phyloP scores from a whole-genome alignment of 2,329 filamentous ascomycete species.

The Botrytis aclada region DNA sequence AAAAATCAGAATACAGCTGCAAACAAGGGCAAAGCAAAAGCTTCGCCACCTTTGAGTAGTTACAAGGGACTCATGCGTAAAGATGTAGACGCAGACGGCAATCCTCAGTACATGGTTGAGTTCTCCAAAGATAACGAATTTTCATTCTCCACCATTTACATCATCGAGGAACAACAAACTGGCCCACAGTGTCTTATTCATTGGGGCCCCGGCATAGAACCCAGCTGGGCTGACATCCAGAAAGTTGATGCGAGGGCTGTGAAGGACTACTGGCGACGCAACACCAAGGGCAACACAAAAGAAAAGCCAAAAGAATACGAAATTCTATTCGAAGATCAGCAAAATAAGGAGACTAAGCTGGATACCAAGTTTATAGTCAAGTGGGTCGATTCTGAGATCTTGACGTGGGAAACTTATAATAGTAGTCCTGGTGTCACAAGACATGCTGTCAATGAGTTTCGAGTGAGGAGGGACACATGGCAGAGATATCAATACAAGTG shows the following conservation, averaged over 20 bases:
- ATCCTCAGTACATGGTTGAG: neutral
- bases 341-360: neutral
- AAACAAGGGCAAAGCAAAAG: neutral
- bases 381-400: neutral
- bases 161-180: neutral
- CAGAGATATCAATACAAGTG: neutral
- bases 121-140: neutral
- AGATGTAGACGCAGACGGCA: neutral
- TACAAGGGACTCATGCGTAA: neutral
- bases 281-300: neutral
- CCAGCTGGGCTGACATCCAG: neutral
- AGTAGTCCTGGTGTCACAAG: neutral
- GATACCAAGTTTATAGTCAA: neutral
- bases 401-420: neutral
- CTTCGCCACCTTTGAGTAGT: accelerated
- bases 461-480: neutral
- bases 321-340: neutral
- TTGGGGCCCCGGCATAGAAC: neutral
- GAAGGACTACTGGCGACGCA: neutral
- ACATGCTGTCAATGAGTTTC: neutral
- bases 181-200: neutral
- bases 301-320: neutral
- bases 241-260: neutral
- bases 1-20: neutral
- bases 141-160: neutral